Evolutionary conservation across 1,284 basidiomycete genomes (phyloP), one percentile per base, ranked within the genome.

Genomic region (Pholiota adiposa): DNA sequence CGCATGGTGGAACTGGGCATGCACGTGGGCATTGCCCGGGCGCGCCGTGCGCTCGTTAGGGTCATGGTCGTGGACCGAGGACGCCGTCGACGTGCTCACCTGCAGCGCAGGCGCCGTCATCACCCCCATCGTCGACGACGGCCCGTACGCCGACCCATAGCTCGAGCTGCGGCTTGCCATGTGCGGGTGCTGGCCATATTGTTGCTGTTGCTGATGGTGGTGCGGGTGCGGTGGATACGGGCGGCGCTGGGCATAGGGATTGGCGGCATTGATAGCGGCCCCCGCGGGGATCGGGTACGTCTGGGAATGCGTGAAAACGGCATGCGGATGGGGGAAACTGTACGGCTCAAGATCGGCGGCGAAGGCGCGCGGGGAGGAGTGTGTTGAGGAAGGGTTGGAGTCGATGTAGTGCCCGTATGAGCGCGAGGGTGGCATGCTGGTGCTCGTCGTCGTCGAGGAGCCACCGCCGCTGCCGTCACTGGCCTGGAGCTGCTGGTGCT

Each of bases 31-130:
- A 63, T 82, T 79, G 4, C 74, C 68, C 0, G 80, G 80, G 9
- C 78, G 71, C 14, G 80, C 79, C 5, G 80, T 82, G 56, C 73
- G 71, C 61, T 82, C 79, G 52, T 75, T 75, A 0, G 73, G 74
- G 61, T 79, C 78, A 40, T 73, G 72, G 40, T 78, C 76, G 31
- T 69, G 68, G 1, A 66, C 60, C 7, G 70, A 60, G n/a, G 70
- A 67, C 29, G 18, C 48, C 19, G 75, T 70, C 31, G 73, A 65
- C 1, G 77, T 77, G 33, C 72, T 70, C 31, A 79, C 77, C 55
- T 78, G 75, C 12, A 79, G 69, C 31, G 63, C 56, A 2, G 63
- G 62, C 18, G 69, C 49, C 46, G 58, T 33, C 21, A 61, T 57
- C 3, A 59, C 56, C n/a, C 68, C 38, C 51, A 54, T 36, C 50